Conservation (phyloP, 1,284 basidiomycete species). For the Vanrija humicola region DNA sequence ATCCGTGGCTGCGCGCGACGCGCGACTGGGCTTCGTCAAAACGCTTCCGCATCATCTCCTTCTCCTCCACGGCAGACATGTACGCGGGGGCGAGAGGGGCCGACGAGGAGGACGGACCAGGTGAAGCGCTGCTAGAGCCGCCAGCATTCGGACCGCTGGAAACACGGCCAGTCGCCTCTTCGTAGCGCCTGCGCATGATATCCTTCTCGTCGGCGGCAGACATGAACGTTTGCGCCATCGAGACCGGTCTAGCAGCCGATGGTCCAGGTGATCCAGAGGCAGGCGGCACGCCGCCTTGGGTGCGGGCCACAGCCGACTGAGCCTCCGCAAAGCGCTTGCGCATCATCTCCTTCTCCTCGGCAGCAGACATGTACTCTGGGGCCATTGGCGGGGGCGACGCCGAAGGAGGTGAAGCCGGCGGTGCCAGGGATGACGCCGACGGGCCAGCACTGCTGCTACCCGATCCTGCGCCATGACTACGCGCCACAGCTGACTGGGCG, state of each 20-base stretch:
- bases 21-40: slow-evolving; percentile 53
- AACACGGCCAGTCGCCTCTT: slow-evolving; percentile 13
- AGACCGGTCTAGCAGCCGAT: not conserved
- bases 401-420: no score
- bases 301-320: slow-evolving; percentile 49
- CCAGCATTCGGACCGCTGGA: not conserved
- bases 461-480: not conserved
- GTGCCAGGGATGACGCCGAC: not conserved
- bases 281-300: not conserved
- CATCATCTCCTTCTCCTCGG: slow-evolving; percentile 27
- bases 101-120: not conserved
- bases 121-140: not conserved
- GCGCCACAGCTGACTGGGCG: slow-evolving; percentile 15
- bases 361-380: slow-evolving; percentile 13
- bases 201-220: slow-evolving; percentile 26
- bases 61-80: slow-evolving; percentile 21
- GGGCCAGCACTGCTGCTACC: not conserved
- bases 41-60: slow-evolving; percentile 22
- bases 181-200: slow-evolving; percentile 20
- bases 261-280: not conserved
- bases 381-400: not conserved
- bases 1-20: slow-evolving; percentile 5
- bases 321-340: slow-evolving; percentile 38
- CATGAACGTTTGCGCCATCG: slow-evolving; percentile 4
- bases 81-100: not conserved